Percentiles rank a stretch among this genome's conserved stretches.
Evolutionary conservation across 768 basidiomycete genomes (phyloP).

Genomic region (Boletus sp.): DNA sequence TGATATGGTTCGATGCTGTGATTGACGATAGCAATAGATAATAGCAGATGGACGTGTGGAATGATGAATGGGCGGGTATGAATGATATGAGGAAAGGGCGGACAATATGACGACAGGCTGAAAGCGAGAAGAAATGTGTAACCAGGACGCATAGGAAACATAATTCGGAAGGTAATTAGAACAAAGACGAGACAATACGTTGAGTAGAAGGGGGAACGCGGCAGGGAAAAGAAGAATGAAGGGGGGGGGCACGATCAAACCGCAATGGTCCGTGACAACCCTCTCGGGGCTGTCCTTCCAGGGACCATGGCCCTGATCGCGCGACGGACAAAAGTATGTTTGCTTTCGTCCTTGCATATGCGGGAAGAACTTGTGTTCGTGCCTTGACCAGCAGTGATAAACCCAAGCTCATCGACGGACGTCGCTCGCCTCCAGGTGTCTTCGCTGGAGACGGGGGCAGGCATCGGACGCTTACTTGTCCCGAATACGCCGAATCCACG

Average conservation of each 20-base stretch:
- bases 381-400: slow-evolving; percentile 40
- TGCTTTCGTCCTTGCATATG: slow-evolving; percentile 44
- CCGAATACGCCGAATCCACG: slow-evolving; percentile 31
- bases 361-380: slow-evolving; percentile 20
- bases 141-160: slow-evolving; percentile 15
- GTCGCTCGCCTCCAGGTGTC: slow-evolving; percentile 45
- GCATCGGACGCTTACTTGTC: slow-evolving; percentile 54
- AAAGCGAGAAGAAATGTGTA: slow-evolving; percentile 11
- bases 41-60: slow-evolving; percentile 27
- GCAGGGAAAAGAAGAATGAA: neutral
- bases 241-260: slow-evolving; percentile 15
- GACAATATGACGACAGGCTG: slow-evolving; percentile 27
- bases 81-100: slow-evolving; percentile 12
- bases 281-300: slow-evolving; percentile 53
- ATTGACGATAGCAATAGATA: slow-evolving; percentile 36
- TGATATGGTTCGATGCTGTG: slow-evolving; percentile 13
- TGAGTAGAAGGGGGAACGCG: no score
- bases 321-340: slow-evolving; percentile 56
- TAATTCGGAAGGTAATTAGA: slow-evolving; percentile 16
- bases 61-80: slow-evolving; percentile 13
- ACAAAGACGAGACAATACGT: slow-evolving; percentile 6
- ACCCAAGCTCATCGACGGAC: slow-evolving; percentile 67
- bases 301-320: slow-evolving; percentile 79
- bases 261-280: slow-evolving; percentile 42
- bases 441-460: slow-evolving; percentile 70